These are phyloP conservation scores for Tetrahymena borealis DNA, from an alignment of 73 alveolate species.

Conservation along the genomic window DNA sequence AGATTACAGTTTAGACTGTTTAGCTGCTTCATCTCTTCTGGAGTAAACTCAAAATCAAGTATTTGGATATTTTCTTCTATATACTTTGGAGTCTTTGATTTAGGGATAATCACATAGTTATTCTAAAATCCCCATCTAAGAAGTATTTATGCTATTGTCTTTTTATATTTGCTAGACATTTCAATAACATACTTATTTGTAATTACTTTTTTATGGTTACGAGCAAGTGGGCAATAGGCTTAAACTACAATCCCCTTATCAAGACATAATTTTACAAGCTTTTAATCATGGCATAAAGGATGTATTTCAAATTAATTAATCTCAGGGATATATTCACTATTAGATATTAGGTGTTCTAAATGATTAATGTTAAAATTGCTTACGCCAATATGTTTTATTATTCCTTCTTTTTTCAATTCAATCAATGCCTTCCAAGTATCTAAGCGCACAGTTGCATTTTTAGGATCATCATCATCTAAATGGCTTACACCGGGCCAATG, in stretches of 20 bases:
- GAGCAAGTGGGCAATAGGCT: slow-evolving; percentile 85
- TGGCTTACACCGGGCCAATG: slow-evolving; percentile 77
- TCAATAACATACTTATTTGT: slow-evolving; percentile 38
- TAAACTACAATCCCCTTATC: slow-evolving; percentile 48
- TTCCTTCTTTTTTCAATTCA: slow-evolving; percentile 58
- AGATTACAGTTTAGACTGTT: slow-evolving; percentile 15
- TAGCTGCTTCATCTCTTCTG: slow-evolving; percentile 56
- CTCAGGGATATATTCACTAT: slow-evolving; percentile 67
- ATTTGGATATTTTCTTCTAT: slow-evolving; percentile 62
- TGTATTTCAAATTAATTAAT: slow-evolving; percentile 78
- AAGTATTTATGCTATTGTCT: slow-evolving; percentile 60
- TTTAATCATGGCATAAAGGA: slow-evolving; percentile 73
- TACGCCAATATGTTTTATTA: slow-evolving; percentile 76
- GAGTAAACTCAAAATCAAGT: slow-evolving; percentile 59
- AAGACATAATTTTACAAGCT: slow-evolving; percentile 60
- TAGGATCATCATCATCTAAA: slow-evolving; percentile 20
- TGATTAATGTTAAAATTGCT: slow-evolving; percentile 68
- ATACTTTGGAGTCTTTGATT: slow-evolving; percentile 58
- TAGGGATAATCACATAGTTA: slow-evolving; percentile 67
- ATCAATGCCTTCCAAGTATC: slow-evolving; percentile 79
- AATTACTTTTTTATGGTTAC: slow-evolving; percentile 57
- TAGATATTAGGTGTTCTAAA: slow-evolving; percentile 55
- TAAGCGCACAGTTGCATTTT: slow-evolving; percentile 59
- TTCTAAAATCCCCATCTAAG: slow-evolving; percentile 72
- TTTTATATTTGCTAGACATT: slow-evolving; percentile 47